phyloP scores from a whole-genome alignment of 1,139 yeast species.

The Taiozyma sp. region DNA sequence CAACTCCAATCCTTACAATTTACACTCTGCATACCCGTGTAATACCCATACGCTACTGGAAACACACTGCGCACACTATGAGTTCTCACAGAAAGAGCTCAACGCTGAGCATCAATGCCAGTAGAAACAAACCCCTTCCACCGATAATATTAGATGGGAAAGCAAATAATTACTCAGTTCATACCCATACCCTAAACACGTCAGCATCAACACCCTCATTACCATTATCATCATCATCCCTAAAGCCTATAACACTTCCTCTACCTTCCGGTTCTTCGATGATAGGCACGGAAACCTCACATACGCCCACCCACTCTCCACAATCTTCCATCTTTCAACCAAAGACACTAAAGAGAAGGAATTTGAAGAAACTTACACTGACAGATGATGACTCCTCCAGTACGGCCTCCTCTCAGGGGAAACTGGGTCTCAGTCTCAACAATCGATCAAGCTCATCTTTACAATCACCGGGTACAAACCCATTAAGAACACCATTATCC shows the following conservation, averaged over 20 bases:
- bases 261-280: neutral
- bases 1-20: neutral
- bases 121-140: slow-evolving; percentile 24
- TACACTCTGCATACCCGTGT: no score
- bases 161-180: neutral
- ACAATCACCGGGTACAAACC: slow-evolving; percentile 9
- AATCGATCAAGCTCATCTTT: neutral
- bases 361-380: slow-evolving; percentile 66
- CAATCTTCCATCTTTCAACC: slow-evolving; percentile 34
- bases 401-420: neutral
- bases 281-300: slow-evolving; percentile 1
- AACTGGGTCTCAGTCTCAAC: neutral
- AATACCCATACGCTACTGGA: no score
- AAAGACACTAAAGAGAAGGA: slow-evolving; percentile 66
- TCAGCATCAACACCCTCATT: neutral
- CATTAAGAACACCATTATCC: slow-evolving; percentile 17
- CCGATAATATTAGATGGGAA: slow-evolving; percentile 18
- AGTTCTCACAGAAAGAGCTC: slow-evolving; percentile 20
- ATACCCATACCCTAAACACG: neutral
- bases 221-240: neutral
- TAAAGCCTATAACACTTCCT: neutral
- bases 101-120: slow-evolving; percentile 19
- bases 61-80: neutral
- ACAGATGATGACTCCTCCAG: slow-evolving; percentile 18
- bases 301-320: slow-evolving; percentile 4